Percentiles rank a stretch among this genome's conserved stretches.
Evolutionary conservation across 768 basidiomycete species (phyloP).

Genomic region (Lyophyllum semitale): DNA sequence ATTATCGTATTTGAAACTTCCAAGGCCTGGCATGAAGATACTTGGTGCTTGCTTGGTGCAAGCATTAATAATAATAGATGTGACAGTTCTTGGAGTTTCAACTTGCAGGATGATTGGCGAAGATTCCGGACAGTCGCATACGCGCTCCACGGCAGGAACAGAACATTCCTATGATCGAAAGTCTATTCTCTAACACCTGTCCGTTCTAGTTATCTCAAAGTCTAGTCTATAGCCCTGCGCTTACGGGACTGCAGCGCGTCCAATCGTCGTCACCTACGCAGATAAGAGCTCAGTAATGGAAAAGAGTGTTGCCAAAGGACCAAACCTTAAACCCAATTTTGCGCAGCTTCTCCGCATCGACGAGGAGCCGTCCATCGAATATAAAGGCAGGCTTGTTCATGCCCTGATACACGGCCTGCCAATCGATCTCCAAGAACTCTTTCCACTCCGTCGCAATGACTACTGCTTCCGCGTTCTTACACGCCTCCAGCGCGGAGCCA

Average conservation of each 20-base stretch:
- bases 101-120: no score
- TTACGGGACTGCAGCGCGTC: constrained; percentile 33
- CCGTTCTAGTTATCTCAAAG: constrained; percentile 15
- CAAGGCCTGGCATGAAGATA: no score
- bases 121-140: no score
- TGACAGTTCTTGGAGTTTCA: no score
- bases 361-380: constrained; percentile 89
- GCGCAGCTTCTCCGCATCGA: constrained; percentile 78
- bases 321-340: constrained; percentile 88
- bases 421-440: constrained; percentile 92
- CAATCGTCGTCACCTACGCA: constrained; percentile 57
- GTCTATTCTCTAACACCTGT: constrained; percentile 9
- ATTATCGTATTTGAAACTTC: no score
- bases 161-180: neutral
- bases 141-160: neutral
- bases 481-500: constrained; percentile 81
- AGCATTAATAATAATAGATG: no score
- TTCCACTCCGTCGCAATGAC: constrained; percentile 98
- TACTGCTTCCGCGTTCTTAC: constrained; percentile 86
- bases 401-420: constrained; percentile 77
- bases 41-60: no score
- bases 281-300: constrained; percentile 7
- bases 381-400: constrained; percentile 99
- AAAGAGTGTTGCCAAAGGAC: constrained; percentile 7
- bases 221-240: neutral